phyloP scores from a whole-genome alignment of 176 grass and related monocot genomes.

The Leersia perrieri region DNA sequence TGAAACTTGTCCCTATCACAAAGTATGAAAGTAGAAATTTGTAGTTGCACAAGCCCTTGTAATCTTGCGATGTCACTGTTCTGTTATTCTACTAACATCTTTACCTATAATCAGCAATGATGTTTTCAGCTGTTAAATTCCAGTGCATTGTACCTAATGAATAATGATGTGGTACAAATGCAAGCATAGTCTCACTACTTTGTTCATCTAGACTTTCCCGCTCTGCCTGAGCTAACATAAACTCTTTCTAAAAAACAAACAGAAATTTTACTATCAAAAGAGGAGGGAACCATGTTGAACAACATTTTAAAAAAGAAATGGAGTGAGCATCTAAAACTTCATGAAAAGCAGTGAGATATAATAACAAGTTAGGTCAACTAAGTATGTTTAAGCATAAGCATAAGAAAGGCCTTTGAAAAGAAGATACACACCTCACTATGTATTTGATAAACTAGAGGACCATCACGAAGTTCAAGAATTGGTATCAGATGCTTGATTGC shows the following conservation, averaged over 20 bases:
- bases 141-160: background rate
- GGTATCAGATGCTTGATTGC: slow-evolving; percentile 98
- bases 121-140: background rate
- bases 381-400: background rate
- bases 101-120: background rate
- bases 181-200: background rate
- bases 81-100: background rate
- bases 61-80: background rate
- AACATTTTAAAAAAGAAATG: background rate
- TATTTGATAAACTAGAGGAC: slow-evolving; percentile 87
- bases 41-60: background rate
- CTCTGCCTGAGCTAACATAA: background rate
- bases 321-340: background rate
- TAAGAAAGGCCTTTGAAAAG: background rate
- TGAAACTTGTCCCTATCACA: background rate
- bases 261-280: background rate
- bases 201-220: background rate
- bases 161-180: background rate
- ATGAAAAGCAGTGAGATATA: background rate
- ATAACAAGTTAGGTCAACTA: background rate
- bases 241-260: background rate
- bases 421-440: slow-evolving; percentile 66
- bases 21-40: too few relatives aligned
- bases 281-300: background rate
- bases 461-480: slow-evolving; percentile 91